Evolutionary conservation across 179 eudicot species (phyloP).

Genomic region (Heliamphora pulchella): DNA sequence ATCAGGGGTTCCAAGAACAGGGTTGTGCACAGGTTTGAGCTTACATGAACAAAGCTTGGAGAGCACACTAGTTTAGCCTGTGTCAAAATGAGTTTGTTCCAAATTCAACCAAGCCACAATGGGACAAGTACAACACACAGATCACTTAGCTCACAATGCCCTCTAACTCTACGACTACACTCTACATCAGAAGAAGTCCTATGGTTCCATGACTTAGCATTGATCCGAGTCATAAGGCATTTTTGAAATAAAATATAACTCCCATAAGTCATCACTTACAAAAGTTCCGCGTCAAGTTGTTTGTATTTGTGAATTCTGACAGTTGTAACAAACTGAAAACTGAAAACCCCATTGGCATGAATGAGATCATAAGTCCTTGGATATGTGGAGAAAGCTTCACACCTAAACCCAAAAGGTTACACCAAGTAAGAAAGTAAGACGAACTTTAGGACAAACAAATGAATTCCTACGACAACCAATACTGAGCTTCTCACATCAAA

Average conservation of each 20-base stretch:
- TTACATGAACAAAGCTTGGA: constrained; percentile 5
- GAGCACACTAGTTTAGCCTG: not conserved
- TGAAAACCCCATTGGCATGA: constrained; percentile 45
- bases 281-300: not conserved
- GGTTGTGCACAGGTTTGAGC: not conserved
- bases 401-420: constrained; percentile 28
- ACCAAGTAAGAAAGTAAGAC: not conserved
- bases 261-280: not conserved
- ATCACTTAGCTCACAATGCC: not conserved
- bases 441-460: not conserved
- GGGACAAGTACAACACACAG: not conserved
- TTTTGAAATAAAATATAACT: no score
- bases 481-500: not conserved
- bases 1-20: no score
- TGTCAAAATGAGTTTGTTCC: not conserved
- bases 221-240: not conserved
- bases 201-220: not conserved
- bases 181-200: not conserved
- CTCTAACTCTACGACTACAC: not conserved
- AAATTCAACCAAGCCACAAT: not conserved
- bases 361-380: constrained; percentile 55
- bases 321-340: constrained; percentile 23
- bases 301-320: not conserved
- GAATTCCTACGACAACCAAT: not conserved
- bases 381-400: constrained; percentile 50